These are phyloP conservation scores for Cunninghamia lanceolata DNA, from an alignment of 75 land plant genomes.

Conservation along the genomic window DNA sequence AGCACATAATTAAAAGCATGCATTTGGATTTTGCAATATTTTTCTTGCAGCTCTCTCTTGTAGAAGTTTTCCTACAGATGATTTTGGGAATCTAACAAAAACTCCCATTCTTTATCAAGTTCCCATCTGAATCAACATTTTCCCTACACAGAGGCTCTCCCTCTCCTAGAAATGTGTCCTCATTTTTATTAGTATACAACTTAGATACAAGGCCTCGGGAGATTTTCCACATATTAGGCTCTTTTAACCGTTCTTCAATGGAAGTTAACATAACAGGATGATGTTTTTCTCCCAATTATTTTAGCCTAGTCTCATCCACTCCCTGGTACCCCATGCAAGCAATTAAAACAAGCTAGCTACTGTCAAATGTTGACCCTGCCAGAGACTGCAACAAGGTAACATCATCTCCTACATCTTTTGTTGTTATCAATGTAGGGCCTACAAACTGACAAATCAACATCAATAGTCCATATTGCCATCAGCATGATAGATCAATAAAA, in stretches of 20 bases:
- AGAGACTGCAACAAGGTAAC: constrained; percentile 32
- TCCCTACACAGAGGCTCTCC: too few species aligned
- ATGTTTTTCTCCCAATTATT: constrained; percentile 18
- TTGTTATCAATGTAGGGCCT: constrained; percentile 60
- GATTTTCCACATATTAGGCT: not conserved
- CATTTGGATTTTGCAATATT: too few species aligned
- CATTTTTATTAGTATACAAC: too few species aligned
- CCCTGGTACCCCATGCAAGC: constrained; percentile 36
- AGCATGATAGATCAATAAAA: not conserved
- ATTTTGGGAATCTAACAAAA: too few species aligned
- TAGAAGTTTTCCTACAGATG: too few species aligned
- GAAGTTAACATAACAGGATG: constrained; percentile 27
- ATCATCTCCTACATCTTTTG: constrained; percentile 38
- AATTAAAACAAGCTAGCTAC: constrained; percentile 43
- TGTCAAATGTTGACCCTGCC: constrained; percentile 40
- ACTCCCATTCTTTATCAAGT: too few species aligned
- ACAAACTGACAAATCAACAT: not conserved
- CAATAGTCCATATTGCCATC: not conserved
- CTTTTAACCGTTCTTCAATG: constrained; percentile 22
- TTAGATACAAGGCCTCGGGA: not conserved
- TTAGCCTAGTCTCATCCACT: constrained; percentile 18
- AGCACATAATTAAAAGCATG: too few species aligned
- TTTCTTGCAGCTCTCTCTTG: too few species aligned
- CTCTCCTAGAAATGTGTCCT: too few species aligned
- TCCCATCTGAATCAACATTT: too few species aligned